These are phyloP conservation scores for Chrysoporthe cubensis DNA, from an alignment of 2,329 filamentous ascomycete genomes.

Conservation along the genomic window DNA sequence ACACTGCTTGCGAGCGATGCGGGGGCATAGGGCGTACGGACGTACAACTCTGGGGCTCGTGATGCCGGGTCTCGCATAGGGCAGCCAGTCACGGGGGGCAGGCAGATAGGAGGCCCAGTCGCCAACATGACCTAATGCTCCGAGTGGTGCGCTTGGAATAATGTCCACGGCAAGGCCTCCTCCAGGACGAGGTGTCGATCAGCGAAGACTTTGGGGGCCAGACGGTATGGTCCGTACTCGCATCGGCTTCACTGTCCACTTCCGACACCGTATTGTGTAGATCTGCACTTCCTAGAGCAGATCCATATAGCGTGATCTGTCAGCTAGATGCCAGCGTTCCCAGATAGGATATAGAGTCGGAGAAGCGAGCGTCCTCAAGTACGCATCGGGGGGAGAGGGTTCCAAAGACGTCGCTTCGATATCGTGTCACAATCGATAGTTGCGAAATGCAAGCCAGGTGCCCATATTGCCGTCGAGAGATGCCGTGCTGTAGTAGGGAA, in stretches of 20 bases:
- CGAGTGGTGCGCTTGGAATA: not conserved
- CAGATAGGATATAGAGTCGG: not conserved
- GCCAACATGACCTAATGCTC: not conserved
- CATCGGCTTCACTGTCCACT: not conserved
- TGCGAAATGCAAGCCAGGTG: too few species aligned
- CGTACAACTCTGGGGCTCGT: not conserved
- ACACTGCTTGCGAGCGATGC: not conserved
- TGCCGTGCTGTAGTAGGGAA: not conserved
- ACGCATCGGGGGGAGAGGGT: not conserved
- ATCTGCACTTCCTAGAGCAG: not conserved
- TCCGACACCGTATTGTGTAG: not conserved
- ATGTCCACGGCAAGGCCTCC: not conserved
- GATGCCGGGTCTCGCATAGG: not conserved
- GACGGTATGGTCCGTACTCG: not conserved
- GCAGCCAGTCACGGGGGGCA: too few species aligned
- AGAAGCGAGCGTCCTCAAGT: not conserved
- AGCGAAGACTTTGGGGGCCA: not conserved
- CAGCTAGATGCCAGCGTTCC: not conserved
- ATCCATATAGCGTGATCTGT: not conserved
- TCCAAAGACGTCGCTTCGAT: not conserved
- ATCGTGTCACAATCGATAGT: not conserved
- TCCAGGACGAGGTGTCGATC: too few species aligned
- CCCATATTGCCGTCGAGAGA: not conserved
- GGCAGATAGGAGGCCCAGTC: too few species aligned
- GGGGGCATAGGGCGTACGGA: not conserved